Evolutionary conservation across 192 early-diverging fungal genomes (phyloP).

Genomic region (Rhizophlyctis rosea): DNA sequence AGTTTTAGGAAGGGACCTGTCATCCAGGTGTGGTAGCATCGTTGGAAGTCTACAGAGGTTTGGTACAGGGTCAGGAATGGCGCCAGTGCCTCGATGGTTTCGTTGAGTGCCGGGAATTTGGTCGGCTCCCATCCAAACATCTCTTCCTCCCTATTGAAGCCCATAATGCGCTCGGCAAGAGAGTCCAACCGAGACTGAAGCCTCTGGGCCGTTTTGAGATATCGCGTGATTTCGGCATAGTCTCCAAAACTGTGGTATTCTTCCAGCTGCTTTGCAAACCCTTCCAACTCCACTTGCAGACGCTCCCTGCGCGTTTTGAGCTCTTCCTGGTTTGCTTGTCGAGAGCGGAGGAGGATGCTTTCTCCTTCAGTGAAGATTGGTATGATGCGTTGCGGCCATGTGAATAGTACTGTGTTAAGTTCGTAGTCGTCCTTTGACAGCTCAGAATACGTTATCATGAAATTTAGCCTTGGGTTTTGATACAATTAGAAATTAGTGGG

Average conservation of each 20-base stretch:
- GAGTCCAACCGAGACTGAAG: slow-evolving; percentile 51
- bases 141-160: slow-evolving; percentile 56
- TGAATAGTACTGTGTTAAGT: slow-evolving; percentile 52
- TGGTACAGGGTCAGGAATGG: slow-evolving; percentile 58
- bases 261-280: slow-evolving; percentile 58
- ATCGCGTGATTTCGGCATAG: slow-evolving; percentile 55
- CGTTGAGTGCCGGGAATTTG: slow-evolving; percentile 41
- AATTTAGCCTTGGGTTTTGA: slow-evolving; percentile 51
- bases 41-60: slow-evolving; percentile 62
- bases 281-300: slow-evolving; percentile 49
- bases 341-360: slow-evolving; percentile 38
- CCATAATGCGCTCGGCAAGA: slow-evolving; percentile 44
- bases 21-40: slow-evolving; percentile 59
- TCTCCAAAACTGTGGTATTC: slow-evolving; percentile 58
- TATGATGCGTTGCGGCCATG: slow-evolving; percentile 54
- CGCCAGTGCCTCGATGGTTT: slow-evolving; percentile 39
- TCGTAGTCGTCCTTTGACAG: slow-evolving; percentile 57
- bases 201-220: slow-evolving; percentile 61
- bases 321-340: slow-evolving; percentile 54
- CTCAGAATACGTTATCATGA: slow-evolving; percentile 58
- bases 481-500: no score
- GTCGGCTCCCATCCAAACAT: slow-evolving; percentile 60
- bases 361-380: slow-evolving; percentile 53
- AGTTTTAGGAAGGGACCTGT: slow-evolving; percentile 58
- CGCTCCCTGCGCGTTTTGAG: slow-evolving; percentile 52